A percentile compares a stretch with the other conserved stretches of the same genome.
phyloP scores from a whole-genome alignment of 768 basidiomycete genomes.

The Auricularia sp. region DNA sequence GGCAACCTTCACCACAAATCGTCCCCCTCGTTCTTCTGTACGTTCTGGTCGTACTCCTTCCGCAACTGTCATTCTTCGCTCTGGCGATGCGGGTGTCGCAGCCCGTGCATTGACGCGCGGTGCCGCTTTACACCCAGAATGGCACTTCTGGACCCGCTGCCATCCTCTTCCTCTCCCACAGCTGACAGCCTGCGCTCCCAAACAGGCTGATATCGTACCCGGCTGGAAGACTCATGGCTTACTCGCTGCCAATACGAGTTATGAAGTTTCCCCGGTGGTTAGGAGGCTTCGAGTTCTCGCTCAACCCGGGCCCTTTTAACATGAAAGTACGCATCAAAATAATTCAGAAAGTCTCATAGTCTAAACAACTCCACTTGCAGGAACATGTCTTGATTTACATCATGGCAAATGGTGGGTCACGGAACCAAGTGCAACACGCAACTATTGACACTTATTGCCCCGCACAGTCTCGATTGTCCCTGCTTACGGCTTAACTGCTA shows the following conservation, averaged over 20 bases:
- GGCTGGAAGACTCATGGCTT: constrained; percentile 31
- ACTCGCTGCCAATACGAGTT: constrained; percentile 24
- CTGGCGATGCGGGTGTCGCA: background rate
- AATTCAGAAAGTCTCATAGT: too few relatives aligned
- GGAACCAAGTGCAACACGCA: background rate
- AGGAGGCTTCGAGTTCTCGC: constrained; percentile 23
- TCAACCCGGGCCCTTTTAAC: constrained; percentile 36
- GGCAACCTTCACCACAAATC: constrained; percentile 32
- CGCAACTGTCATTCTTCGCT: background rate
- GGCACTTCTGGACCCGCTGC: background rate
- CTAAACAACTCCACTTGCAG: constrained; percentile 1
- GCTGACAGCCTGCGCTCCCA: background rate
- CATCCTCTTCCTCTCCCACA: background rate
- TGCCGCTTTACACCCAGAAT: background rate
- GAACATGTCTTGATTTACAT: constrained; percentile 31
- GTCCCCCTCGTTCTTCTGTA: constrained; percentile 30
- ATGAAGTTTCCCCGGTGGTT: constrained; percentile 23
- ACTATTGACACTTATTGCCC: constrained; percentile 27
- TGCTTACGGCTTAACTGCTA: constrained; percentile 28
- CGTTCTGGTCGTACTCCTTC: constrained; percentile 8
- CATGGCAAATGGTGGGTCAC: constrained; percentile 23
- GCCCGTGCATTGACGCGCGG: background rate
- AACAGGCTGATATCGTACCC: constrained; percentile 32
- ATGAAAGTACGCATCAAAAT: constrained; percentile 20
- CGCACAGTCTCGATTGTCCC: constrained; percentile 25